Evolutionary conservation across 202 grass and related monocot genomes (phyloP).

Genomic region (Sporobolus alterniflorus): DNA sequence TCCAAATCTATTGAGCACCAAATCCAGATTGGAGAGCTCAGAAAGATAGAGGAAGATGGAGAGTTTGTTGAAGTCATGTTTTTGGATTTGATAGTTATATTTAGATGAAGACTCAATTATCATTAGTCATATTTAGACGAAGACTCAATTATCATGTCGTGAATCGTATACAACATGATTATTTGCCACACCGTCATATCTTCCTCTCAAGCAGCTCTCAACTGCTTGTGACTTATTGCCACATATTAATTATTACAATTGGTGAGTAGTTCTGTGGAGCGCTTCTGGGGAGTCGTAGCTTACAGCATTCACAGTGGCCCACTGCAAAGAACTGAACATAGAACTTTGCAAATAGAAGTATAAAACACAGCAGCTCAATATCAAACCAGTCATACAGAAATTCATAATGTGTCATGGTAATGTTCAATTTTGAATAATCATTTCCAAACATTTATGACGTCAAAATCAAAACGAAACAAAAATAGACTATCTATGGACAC

Average conservation of each 20-base stretch:
- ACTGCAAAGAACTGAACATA: background rate
- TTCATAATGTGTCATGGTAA: conserved; percentile 7
- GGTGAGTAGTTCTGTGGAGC: background rate
- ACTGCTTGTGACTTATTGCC: background rate
- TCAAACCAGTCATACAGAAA: background rate
- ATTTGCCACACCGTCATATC: background rate
- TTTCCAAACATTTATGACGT: conserved; percentile 39
- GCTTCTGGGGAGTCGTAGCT: background rate
- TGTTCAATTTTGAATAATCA: conserved; percentile 19
- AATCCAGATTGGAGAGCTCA: too few species aligned
- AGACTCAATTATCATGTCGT: too few species aligned
- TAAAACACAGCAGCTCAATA: background rate
- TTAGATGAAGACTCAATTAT: too few species aligned
- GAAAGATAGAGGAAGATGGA: too few species aligned
- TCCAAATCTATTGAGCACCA: too few species aligned
- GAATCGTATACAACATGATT: background rate
- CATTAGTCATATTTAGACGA: too few species aligned
- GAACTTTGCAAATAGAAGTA: background rate
- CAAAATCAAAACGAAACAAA: conserved; percentile 44
- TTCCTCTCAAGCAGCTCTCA: too few species aligned
- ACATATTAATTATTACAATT: background rate
- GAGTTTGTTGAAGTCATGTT: too few species aligned
- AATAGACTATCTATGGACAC: conserved; percentile 31
- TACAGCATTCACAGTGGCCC: background rate
- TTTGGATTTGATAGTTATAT: too few species aligned